Conservation (phyloP, 257 asterid genomes). For the Capsicum rhomboideum region DNA sequence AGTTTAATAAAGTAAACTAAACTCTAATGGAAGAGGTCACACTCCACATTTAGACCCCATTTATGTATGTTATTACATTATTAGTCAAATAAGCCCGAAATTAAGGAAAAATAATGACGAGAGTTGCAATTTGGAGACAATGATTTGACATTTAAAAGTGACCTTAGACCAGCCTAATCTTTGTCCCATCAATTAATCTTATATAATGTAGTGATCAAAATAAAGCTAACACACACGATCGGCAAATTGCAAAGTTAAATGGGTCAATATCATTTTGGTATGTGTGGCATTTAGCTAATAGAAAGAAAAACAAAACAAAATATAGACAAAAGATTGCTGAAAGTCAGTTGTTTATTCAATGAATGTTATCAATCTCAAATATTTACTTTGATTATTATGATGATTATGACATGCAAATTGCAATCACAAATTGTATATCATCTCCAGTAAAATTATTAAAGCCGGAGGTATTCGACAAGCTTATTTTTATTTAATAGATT, state of each 20-base stretch:
- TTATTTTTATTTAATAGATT: neutral
- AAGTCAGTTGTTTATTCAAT: neutral
- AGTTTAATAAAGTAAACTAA: neutral
- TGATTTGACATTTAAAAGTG: conserved; percentile 35
- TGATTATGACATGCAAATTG: neutral
- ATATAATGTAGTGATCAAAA: neutral
- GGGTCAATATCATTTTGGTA: neutral
- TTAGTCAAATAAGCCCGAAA: conserved; percentile 24
- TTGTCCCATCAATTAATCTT: conserved; percentile 2
- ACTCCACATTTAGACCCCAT: neutral
- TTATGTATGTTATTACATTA: neutral
- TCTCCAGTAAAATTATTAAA: neutral
- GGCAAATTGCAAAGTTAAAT: neutral
- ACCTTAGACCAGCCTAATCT: conserved; percentile 17
- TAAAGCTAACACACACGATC: neutral
- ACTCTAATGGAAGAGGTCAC: neutral
- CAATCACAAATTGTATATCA: neutral
- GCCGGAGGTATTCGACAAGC: neutral
- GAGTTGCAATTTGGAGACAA: conserved; percentile 26
- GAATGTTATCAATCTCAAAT: neutral
- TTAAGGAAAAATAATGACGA: conserved; percentile 39
- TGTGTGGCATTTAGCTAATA: neutral
- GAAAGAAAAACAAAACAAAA: conserved; percentile 7
- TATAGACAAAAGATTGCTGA: conserved; percentile 18
- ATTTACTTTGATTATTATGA: neutral